These are phyloP conservation scores for Citrus sp. DNA, from an alignment of 345 rosid species.

Conservation along the genomic window DNA sequence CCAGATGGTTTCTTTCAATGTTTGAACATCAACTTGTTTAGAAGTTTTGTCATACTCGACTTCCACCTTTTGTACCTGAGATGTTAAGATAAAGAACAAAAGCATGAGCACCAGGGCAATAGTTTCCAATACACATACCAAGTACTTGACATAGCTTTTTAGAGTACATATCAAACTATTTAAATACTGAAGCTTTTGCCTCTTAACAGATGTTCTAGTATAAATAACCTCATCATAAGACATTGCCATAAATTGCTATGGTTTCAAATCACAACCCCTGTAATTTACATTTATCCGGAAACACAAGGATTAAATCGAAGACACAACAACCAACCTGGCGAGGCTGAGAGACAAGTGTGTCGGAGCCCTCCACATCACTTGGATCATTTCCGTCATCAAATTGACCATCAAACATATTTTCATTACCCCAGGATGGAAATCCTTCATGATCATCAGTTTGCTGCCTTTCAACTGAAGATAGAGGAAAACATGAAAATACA, in stretches of 20 bases:
- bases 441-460: constrained; percentile 48
- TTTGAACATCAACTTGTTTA: constrained; percentile 92
- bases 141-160: neutral
- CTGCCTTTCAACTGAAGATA: constrained; percentile 54
- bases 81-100: constrained; percentile 7
- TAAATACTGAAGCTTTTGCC: neutral
- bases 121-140: neutral
- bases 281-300: neutral
- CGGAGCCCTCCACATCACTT: constrained; percentile 58
- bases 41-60: constrained; percentile 83
- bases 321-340: constrained; percentile 62
- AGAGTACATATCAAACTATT: neutral
- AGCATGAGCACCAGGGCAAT: constrained; percentile 2
- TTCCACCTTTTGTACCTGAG: constrained; percentile 77
- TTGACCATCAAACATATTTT: constrained; percentile 44
- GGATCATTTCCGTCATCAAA: constrained; percentile 53
- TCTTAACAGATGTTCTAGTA: neutral
- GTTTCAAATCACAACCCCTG: neutral
- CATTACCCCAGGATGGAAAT: constrained; percentile 62
- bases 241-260: neutral
- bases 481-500: constrained; percentile 14
- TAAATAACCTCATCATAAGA: constrained; percentile 9
- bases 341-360: constrained; percentile 77
- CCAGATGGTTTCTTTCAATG: constrained; percentile 85
- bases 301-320: neutral